phyloP scores from a whole-genome alignment of 2,329 filamentous ascomycete genomes.

The Periconia macrospinosa region DNA sequence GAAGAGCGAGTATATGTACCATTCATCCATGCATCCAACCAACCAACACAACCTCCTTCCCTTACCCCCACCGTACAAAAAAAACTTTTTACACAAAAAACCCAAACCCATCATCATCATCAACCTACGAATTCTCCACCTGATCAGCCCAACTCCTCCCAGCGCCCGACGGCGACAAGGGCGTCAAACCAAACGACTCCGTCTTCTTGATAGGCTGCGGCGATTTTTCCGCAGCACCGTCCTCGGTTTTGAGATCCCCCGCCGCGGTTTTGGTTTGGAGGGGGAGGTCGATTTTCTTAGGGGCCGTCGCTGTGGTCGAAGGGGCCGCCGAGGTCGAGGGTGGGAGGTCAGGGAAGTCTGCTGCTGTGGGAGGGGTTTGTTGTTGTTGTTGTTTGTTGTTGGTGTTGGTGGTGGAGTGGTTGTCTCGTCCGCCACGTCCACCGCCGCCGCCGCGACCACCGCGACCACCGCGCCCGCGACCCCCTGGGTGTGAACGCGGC shows the following conservation, averaged over 20 bases:
- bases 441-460: slow-evolving; percentile 35
- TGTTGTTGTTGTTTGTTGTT: slow-evolving; percentile 14
- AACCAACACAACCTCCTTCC: too few species aligned
- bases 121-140: slow-evolving; percentile 28
- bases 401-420: slow-evolving; percentile 10
- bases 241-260: slow-evolving; percentile 21
- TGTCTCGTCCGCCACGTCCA: slow-evolving; percentile 29
- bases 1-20: too few species aligned
- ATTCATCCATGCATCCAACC: too few species aligned
- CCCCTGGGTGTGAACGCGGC: slow-evolving; percentile 6
- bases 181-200: slow-evolving; percentile 35
- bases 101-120: too few species aligned
- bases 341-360: slow-evolving; percentile 53
- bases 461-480: slow-evolving; percentile 33
- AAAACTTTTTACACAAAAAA: too few species aligned
- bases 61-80: too few species aligned
- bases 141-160: slow-evolving; percentile 51
- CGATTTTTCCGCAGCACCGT: slow-evolving; percentile 10
- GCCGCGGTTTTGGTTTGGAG: slow-evolving; percentile 27
- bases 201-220: slow-evolving; percentile 31
- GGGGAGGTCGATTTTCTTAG: slow-evolving; percentile 34
- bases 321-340: slow-evolving; percentile 10
- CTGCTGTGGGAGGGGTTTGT: slow-evolving; percentile 38
- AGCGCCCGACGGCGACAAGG: slow-evolving; percentile 21
- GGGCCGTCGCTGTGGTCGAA: slow-evolving; percentile 1